Percentiles rank a stretch among this genome's conserved stretches.
phyloP scores from a whole-genome alignment of 2,329 filamentous ascomycete genomes.

The Akanthomyces dipterigenus region DNA sequence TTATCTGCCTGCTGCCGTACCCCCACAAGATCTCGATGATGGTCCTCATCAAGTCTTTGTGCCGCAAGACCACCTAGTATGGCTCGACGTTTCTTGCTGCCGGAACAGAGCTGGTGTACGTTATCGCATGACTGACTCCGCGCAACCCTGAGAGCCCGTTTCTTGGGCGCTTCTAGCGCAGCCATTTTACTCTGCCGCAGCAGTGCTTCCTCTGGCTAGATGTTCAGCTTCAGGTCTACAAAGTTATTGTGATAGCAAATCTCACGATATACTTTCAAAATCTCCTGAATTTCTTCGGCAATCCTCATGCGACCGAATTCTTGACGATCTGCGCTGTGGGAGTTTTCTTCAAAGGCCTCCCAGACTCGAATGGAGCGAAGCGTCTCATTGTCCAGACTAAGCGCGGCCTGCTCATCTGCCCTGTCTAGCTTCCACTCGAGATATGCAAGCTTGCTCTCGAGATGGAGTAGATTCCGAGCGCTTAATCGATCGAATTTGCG shows the following conservation, averaged over 20 bases:
- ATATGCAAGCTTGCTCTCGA: background rate
- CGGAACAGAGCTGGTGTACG: background rate
- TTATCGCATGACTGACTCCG: background rate
- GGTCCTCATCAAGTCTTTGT: background rate
- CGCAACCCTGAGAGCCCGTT: background rate
- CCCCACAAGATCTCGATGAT: background rate
- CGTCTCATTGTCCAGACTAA: slow-evolving; percentile 8
- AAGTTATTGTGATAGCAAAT: background rate
- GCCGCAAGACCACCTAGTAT: background rate
- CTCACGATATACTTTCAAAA: background rate
- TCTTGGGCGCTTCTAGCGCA: background rate
- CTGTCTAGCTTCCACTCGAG: background rate
- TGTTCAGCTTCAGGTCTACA: background rate
- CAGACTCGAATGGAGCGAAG: background rate
- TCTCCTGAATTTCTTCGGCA: background rate
- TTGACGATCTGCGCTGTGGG: background rate
- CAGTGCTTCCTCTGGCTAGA: background rate
- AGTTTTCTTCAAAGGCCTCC: slow-evolving; percentile 10
- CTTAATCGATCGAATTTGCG: slow-evolving; percentile 9
- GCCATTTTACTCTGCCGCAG: background rate
- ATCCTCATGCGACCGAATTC: background rate
- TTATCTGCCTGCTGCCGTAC: slow-evolving; percentile 9
- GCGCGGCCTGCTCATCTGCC: background rate
- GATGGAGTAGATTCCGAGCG: slow-evolving; percentile 7
- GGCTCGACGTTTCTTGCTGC: background rate